These are phyloP conservation scores for Kazachstania sp. DNA, from an alignment of 1,139 yeast genomes.

Conservation along the genomic window DNA sequence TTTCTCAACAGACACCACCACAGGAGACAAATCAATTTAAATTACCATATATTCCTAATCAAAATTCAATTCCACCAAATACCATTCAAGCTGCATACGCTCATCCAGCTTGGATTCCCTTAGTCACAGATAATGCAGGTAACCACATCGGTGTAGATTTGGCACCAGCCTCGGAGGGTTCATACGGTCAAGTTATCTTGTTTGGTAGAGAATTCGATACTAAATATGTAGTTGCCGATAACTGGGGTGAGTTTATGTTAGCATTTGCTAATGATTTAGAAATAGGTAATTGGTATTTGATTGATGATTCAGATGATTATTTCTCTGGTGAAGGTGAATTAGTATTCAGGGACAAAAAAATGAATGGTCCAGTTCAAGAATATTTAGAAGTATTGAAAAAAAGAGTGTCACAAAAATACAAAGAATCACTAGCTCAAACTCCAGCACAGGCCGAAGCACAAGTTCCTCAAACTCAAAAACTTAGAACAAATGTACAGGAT, in stretches of 20 bases:
- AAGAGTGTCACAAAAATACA: constrained; percentile 31
- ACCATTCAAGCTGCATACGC: constrained; percentile 67
- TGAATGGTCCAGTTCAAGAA: constrained; percentile 41
- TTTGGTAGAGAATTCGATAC: constrained; percentile 88
- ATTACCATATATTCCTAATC: constrained; percentile 43
- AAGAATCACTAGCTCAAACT: constrained; percentile 7
- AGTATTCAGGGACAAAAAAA: constrained; percentile 48
- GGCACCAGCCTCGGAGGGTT: constrained; percentile 71
- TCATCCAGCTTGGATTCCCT: constrained; percentile 84
- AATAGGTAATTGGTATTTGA: constrained; percentile 61
- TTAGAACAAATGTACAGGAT: neutral
- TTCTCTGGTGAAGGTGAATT: constrained; percentile 68
- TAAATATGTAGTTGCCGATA: constrained; percentile 66
- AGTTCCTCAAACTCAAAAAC: neutral
- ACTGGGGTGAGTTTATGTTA: constrained; percentile 78
- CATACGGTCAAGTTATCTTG: constrained; percentile 74
- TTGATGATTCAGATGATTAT: constrained; percentile 47
- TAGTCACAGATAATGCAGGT: constrained; percentile 80
- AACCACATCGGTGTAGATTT: constrained; percentile 85
- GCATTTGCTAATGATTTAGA: constrained; percentile 80
- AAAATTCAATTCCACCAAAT: constrained; percentile 67
- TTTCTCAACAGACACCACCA: constrained; percentile 3
- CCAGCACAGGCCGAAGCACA: neutral
- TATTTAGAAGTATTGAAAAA: constrained; percentile 58
- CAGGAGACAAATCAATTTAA: constrained; percentile 25